Evolutionary conservation across 495 filamentous ascomycete genomes (phyloP).

Genomic region (Alectoria sarmentosa): DNA sequence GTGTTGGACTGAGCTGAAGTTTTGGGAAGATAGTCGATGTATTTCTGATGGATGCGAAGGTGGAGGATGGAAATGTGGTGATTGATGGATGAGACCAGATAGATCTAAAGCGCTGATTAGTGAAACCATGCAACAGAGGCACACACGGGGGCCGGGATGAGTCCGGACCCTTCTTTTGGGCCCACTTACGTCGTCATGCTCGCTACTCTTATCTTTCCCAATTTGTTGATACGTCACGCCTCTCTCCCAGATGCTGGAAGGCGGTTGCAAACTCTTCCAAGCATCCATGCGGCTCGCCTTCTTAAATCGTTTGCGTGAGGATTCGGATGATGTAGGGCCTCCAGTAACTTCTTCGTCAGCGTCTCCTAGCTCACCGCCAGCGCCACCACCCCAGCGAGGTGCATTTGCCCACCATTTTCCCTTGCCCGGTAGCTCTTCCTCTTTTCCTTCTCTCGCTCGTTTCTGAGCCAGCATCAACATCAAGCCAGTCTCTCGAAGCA

Average conservation of each 20-base stretch:
- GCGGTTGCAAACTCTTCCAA: slow-evolving; percentile 48
- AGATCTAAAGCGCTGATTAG: slow-evolving; percentile 48
- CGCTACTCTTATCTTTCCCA: slow-evolving; percentile 47
- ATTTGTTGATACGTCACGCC: slow-evolving; percentile 66
- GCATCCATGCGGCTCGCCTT: slow-evolving; percentile 29
- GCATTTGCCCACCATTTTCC: slow-evolving; percentile 73
- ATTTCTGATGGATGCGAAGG: slow-evolving; percentile 59
- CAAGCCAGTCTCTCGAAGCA: slow-evolving; percentile 65
- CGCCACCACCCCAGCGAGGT: slow-evolving; percentile 70
- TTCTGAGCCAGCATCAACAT: slow-evolving; percentile 78
- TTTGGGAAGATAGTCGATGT: slow-evolving; percentile 49
- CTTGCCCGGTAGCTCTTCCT: slow-evolving; percentile 61
- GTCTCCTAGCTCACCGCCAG: slow-evolving; percentile 55
- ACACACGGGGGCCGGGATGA: not conserved
- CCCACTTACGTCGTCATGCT: slow-evolving; percentile 50
- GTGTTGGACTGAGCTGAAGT: slow-evolving; percentile 27
- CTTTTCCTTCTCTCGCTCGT: slow-evolving; percentile 60
- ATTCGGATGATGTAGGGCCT: slow-evolving; percentile 16
- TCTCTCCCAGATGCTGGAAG: slow-evolving; percentile 66
- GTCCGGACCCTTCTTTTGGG: not conserved
- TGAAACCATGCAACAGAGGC: not conserved
- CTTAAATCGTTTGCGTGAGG: slow-evolving; percentile 13
- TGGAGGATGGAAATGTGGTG: slow-evolving; percentile 75
- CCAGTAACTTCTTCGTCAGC: slow-evolving; percentile 28
- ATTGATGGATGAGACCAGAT: slow-evolving; percentile 72